Base-by-base conservation (phyloP, 257 asterid genomes). In the Solanum rostratum region DNA sequence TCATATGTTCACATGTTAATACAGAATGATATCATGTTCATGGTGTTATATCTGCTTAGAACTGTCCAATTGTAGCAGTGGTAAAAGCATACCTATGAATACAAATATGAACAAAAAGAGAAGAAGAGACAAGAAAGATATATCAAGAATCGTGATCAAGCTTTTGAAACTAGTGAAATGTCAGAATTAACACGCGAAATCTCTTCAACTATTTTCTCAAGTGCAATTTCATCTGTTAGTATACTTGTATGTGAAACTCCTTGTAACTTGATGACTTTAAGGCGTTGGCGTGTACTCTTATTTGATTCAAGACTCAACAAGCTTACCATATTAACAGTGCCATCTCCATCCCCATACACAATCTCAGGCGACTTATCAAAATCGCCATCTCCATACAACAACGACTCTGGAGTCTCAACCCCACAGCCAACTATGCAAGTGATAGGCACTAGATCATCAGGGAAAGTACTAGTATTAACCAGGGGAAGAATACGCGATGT, bases 311-410 rank as follows among this genome's bases (percentile, higher is more conserved):
- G 54, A 10, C 94, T 94, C 81, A 90, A 49, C 88, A 94, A 87
- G 92, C 99, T 96, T 50, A 85, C 71, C 97, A 90, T 90, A 78
- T 93, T 94, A 86, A 93, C 99, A 0, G 97, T 96, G 0, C 98
- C 98, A 81, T 96, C 99, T 7, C 99, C 98, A 54, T 96, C 95
- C 4, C 98, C 99, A 50, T 93, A 91, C 60, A 65, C 87, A 15
- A 94, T 84, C 79, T 94, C 93, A 24, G 96, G 96, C 82, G 10
- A 78, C 95, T 88, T 79, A 30, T 94, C 97, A 46, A 93, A 93
- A 45, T 92, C 94, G 10, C 30, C 30, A 5, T 87, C 92, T 70
- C 91, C 92, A 33, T 89, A 95, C 20, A 89, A 1, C 85, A 96
- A 76, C 41, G 45, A 87, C 90, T 90, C 99, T 4, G 92, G 85